Base-by-base conservation (phyloP, 2,329 filamentous ascomycete species). In the Neurospora crassa region DNA sequence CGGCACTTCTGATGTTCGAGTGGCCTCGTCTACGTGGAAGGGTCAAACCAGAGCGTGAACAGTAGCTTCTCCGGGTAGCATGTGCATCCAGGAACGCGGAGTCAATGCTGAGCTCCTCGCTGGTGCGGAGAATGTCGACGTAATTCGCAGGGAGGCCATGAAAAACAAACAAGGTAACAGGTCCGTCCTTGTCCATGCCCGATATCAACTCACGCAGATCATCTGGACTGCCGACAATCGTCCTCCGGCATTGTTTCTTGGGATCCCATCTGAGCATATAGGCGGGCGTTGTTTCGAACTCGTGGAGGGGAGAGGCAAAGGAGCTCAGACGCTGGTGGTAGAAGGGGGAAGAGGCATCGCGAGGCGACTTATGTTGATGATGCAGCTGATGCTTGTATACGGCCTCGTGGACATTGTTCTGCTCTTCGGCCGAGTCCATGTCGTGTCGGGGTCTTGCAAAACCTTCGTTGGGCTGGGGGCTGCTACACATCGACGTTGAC, bases 81-180 rank as follows among this genome's bases (percentile, higher is more conserved):
- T 81, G 78, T 5, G 79, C 79, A 3, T 78, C 76, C 67, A 81
- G 41, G 67, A 81, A 79, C 3, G 70, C 74, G n/a, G 74, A 71
- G 53, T 80, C 78, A 34, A 82, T 70, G 29, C 70, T 75, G 16
- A 78, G 67, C 16, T 72, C 53, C 29, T 63, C 29, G 24, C 53
- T 45, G 14, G 74, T 74, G 34, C 73, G 71, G 14, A 81, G 68
- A 2, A 75, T 74, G 2, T 76, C 73, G 0, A 72, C 47, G 24
- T 76, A 77, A 2, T 76, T 74, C 11, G 45, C 40, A 1, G 75
- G 74, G 12, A 77, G 71, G 43, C 77, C 77, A 24, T 74, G 76
- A 5, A 81, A 18, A 5, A 79, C 75, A 40, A 79, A 74, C n/a
- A 79, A 69, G 7, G 72, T 73, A 41, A 40, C 12, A 12, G 34